Base-by-base conservation (phyloP, 345 rosid species). In the Corchorus capsularis region DNA sequence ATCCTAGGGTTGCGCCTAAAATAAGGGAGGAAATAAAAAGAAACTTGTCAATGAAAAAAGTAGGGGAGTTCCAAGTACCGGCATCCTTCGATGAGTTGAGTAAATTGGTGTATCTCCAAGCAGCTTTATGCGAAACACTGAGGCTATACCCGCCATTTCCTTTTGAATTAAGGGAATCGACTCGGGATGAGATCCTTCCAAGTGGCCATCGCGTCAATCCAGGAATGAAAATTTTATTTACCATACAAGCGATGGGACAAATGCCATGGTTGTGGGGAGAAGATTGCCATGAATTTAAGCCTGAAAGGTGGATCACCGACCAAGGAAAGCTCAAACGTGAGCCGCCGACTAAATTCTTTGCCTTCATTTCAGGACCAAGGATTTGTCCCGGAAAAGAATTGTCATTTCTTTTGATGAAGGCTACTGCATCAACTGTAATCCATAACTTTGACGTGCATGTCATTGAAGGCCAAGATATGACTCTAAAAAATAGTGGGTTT, bases 331-430 rank as follows among this genome's bases (percentile, higher is more conserved):
- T 56, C 73, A 81, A 62, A 47, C 34, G 19, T 69, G 77, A 37
- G 87, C 81, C 73, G 8, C 84, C 45, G 74, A 69, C 39, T 39
- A 73, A 65, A 64, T 88, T 86, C 59, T 63, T 80, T 1, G 79
- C 91, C 4, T 85, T 88, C 75, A 84, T 85, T 68, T 89, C 82
- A 1, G 91, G 91, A 16, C 92, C 89, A 4, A 83, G 89, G 70
- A 82, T 85, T 32, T 88, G 89, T 34, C 54, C 84, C 0, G 92
- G 92, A 16, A 86, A 86, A 67, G 89, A 86, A 8, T 35, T 86
- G 72, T 83, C 89, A 0, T 88, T 57, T 61, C 79, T 77, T 81
- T 4, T 79, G 45, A 79, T 82, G 83, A 84, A 84, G 61, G 54
- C 52, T 8, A 77, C 75, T 8, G 87, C 77, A 3, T 35, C 68